Evolutionary conservation across 176 grass and related monocot genomes (phyloP).

Genomic region (Carex myosuroides): DNA sequence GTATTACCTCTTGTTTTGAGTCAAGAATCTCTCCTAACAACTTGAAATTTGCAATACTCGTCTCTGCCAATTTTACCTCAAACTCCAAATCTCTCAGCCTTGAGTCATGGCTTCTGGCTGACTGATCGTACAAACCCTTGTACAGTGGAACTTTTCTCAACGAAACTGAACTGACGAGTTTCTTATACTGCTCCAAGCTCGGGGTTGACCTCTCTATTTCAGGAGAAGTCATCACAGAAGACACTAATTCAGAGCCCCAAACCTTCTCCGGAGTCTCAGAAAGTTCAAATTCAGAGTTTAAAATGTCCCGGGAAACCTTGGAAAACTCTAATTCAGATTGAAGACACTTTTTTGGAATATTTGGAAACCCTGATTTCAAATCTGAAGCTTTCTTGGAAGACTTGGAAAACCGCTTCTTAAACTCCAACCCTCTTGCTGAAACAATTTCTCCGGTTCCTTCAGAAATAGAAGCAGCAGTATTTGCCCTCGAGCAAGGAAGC

Average conservation of each 20-base stretch:
- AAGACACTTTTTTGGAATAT: background rate
- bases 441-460: background rate
- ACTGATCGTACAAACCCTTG: conserved; percentile 23
- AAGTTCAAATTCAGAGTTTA: background rate
- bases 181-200: conserved; percentile 20
- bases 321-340: conserved; percentile 11
- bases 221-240: background rate
- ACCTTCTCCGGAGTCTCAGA: conserved; percentile 9
- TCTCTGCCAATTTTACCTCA: conserved; percentile 27
- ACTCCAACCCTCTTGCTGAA: background rate
- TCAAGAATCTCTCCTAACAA: background rate
- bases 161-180: conserved; percentile 14
- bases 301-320: background rate
- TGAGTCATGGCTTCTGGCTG: background rate
- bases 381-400: background rate
- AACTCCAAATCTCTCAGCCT: conserved; percentile 19
- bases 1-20: conserved; percentile 6
- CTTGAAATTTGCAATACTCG: background rate
- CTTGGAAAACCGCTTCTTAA: background rate
- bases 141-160: conserved; percentile 6
- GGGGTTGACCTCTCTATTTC: background rate
- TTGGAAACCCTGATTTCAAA: background rate
- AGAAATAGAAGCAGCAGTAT: background rate
- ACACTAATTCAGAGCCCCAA: conserved; percentile 5
- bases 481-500: background rate